Percentiles rank a stretch among this genome's conserved stretches.
Conservation (phyloP, 352 stramenopile species). For the Globisporangium viniferum region DNA sequence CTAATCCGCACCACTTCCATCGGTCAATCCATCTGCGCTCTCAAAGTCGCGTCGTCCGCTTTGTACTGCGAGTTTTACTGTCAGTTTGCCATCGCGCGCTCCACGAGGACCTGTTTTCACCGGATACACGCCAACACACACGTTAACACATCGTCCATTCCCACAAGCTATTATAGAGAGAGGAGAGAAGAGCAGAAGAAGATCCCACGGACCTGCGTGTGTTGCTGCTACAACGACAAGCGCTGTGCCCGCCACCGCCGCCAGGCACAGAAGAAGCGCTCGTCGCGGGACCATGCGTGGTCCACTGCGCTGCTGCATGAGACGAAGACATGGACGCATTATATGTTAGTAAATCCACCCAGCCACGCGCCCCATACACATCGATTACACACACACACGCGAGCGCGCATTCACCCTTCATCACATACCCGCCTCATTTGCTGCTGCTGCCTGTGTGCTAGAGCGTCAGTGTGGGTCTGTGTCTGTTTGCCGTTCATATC, state of each 20-base stretch:
- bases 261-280: conserved; percentile 10
- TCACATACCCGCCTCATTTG: conserved; percentile 4
- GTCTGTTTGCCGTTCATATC: neutral
- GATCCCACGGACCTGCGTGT: neutral
- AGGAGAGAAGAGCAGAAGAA: neutral
- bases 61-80: neutral
- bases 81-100: conserved; percentile 1
- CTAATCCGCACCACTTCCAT: conserved; percentile 12
- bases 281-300: conserved; percentile 6
- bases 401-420: neutral
- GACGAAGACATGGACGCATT: neutral
- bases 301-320: conserved; percentile 9
- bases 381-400: too few species aligned
- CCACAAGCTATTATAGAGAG: neutral
- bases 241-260: conserved; percentile 1
- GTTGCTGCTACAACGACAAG: conserved; percentile 14
- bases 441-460: conserved; percentile 5
- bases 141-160: neutral
- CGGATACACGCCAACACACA: neutral
- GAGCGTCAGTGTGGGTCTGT: conserved; percentile 10
- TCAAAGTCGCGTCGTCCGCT: neutral
- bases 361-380: neutral
- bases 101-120: neutral
- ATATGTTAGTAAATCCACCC: neutral
- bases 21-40: neutral